Evolutionary conservation across 805 yeast genomes (phyloP), one percentile per base, ranked within the genome.

Genomic region (Myxozyma udenii): DNA sequence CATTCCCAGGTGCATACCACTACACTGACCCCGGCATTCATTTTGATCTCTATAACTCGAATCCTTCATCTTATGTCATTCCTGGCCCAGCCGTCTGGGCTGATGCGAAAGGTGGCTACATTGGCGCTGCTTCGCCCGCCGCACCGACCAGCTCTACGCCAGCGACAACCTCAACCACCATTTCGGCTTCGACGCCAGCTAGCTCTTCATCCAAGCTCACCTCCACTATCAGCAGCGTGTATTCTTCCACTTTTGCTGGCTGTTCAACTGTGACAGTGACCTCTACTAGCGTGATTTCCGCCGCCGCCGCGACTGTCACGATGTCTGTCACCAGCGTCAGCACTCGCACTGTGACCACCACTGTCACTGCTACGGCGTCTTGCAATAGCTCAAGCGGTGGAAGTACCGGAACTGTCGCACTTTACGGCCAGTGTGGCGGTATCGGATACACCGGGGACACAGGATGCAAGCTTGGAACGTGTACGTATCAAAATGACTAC

Each of bases 21-120:
- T 46, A 53, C 33, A 24, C 42, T 14, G 57, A 54, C 23, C 56
- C 53, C 11, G 56, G 57, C 21, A 51, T 54, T 22, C 46, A 42
- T 22, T 44, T 51, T 24, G 41, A 51, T 30, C 35, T 51, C 19
- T 51, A 54, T 28, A 46, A 51, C 38, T 30, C 40, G 11, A 30
- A 37, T 14, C 41, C 46, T 3, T 45, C 47, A 18, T 33, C 41
- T 7, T 54, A 54, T 39, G 45, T 46, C 16, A 35, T 51, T 38
- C 58, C 58, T 24, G 58, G 57, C 4, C 58, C 58, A n/a, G 26
- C 57, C 5, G 57, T 54, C 18, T 54, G 51, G 51, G 16, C 14
- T 25, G 21, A n/a, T 12, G 44, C 39, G 18, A 28, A 38, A 30
- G 23, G 42, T 11, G 44, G 50, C 3, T 24, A 24, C 14, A 36